Base-by-base conservation (phyloP, 768 basidiomycete species). In the Panaeolus cyanescens region DNA sequence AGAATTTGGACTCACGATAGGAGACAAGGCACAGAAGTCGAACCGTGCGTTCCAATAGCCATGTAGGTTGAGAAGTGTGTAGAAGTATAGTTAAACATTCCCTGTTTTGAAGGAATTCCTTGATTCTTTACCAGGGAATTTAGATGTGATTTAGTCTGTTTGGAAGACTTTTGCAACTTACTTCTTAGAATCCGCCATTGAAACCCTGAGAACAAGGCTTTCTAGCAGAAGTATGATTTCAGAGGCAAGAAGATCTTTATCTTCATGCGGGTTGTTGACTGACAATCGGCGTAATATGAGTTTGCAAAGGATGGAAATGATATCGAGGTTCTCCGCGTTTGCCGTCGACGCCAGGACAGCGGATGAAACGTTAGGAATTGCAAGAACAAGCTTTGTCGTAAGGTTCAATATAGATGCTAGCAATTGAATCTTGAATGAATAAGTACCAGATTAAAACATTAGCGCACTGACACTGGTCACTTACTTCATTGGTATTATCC, bases 11-110 rank as follows among this genome's bases (percentile, higher is more conserved):
- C 87, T 62, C 66, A 88, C 86, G 79, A 33, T 83, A 83, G 19
- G 84, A 83, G 37, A 90, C 68, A 57, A 85, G 71, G 17, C 82
- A 70, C 28, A 92, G 72, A 13, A 88, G 63, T n/a, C 83, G 80
- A 17, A 80, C 72, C 36, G 79, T 76, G 12, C 79, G 77, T 53
- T 74, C 70, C 7, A 90, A 69, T 28, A 91, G 69, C 77, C 82
- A 81, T 4, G 68, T 61, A 2, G 88, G 84, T 56, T 87, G 88
- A 22, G 74, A 71, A 5, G 76, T 64, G 61, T 84, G 75, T 15
- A 92, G 72, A 22, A 92, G 72, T 13, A 71, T 75, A 56, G 77
- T 69, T 56, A 89, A 65, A 42, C 83, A 73, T 20, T 79, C 73
- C 22, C 73, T 71, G 32, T 77, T 76, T 32, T 73, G 74, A 7